Evolutionary conservation across 495 filamentous ascomycete species (phyloP).

Genomic region (Annulohypoxylon nitens): DNA sequence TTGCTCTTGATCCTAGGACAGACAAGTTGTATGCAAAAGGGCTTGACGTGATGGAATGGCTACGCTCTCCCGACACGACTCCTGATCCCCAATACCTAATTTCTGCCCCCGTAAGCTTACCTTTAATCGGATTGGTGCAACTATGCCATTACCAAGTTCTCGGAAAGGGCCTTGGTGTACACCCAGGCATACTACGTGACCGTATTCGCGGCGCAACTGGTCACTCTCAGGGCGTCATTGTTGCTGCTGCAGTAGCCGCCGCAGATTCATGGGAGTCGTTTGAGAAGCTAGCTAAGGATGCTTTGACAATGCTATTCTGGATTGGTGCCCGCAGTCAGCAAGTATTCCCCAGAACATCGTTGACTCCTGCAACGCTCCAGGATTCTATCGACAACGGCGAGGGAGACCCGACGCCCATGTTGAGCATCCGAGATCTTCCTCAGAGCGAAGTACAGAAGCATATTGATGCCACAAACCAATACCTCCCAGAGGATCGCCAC

Average conservation of each 20-base stretch:
- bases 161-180: slow-evolving; percentile 86
- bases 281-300: slow-evolving; percentile 77
- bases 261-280: slow-evolving; percentile 92
- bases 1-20: slow-evolving; percentile 87
- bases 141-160: slow-evolving; percentile 93
- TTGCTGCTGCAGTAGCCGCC: slow-evolving; percentile 91
- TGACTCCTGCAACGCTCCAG: slow-evolving; percentile 91
- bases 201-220: slow-evolving; percentile 89
- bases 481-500: slow-evolving; percentile 90
- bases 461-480: slow-evolving; percentile 94
- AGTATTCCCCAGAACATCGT: slow-evolving; percentile 92
- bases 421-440: slow-evolving; percentile 94
- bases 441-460: slow-evolving; percentile 88
- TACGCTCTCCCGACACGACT: slow-evolving; percentile 85
- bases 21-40: slow-evolving; percentile 97
- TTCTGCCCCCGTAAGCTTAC: slow-evolving; percentile 96
- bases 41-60: slow-evolving; percentile 92
- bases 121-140: slow-evolving; percentile 95
- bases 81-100: slow-evolving; percentile 96
- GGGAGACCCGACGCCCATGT: slow-evolving; percentile 94
- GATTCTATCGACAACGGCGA: slow-evolving; percentile 96
- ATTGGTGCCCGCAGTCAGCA: slow-evolving; percentile 99
- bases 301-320: slow-evolving; percentile 97
- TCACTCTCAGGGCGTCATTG: slow-evolving; percentile 96
- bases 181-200: slow-evolving; percentile 87